Base-by-base conservation (phyloP, 352 stramenopile species). In the Blastocystis hominis region DNA sequence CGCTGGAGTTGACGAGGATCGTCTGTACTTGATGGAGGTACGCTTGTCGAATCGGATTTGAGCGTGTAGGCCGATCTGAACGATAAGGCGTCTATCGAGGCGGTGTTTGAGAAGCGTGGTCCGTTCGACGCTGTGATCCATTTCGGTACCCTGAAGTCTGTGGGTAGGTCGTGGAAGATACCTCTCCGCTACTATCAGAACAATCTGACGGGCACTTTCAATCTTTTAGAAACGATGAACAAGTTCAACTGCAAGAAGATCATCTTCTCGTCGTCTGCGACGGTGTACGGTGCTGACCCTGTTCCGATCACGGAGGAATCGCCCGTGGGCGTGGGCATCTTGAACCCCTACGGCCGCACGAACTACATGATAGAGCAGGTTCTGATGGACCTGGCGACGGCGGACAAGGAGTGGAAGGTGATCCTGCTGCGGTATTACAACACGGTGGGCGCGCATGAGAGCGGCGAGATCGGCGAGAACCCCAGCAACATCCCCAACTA, bases 281-380 rank as follows among this genome's bases (percentile, higher is more conserved):
- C 93, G 0, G 93, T 96, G 0, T 95, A 95, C 88, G 93, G 93
- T 55, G 90, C 89, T 17, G 88, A 90, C 1, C 40, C 70, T 24
- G 46, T 68, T 17, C 78, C 79, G 10, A 50, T 89, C 62, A 88
- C 79, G 13, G 89, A 90, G 61, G 36, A 81, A 47, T 56, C 42
- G 5, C 89, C 84, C 9, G 87, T 90, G 34, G 68, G 61, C 24
- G 20, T 47, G 30, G 50, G 80, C 36, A 55, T 75, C 13, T 84
- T 86, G 9, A 91, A 96, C 90, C 92, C 93, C 20, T 97, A 97
- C 89, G 94, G 94, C 24, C 87, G 93, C 24, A 96, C 94, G 15
- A 97, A 97, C 86, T 94, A 93, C 78, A 95, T 96, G 90, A 94
- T 97, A 89, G 94, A 97, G 80, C 91, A 95, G 88, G 94, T 96